These are phyloP conservation scores for Tuber calosporum DNA, from an alignment of 495 filamentous ascomycete genomes.

Conservation along the genomic window DNA sequence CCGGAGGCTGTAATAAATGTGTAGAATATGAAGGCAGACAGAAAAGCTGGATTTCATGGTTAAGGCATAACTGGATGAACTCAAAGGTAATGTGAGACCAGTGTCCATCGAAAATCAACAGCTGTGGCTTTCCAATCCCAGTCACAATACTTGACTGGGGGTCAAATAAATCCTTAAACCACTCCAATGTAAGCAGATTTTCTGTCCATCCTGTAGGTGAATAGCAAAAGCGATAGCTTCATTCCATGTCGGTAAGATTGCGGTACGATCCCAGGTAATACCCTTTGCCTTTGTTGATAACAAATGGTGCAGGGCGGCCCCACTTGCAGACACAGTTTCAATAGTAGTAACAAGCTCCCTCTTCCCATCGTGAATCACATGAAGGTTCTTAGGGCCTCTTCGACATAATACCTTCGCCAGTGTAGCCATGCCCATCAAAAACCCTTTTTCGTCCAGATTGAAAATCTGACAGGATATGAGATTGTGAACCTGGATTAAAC, in stretches of 20 bases:
- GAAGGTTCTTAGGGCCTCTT: too few species aligned
- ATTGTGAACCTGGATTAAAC: too few species aligned
- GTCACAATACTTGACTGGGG: background rate
- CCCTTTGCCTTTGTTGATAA: conserved; percentile 12
- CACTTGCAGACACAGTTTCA: conserved; percentile 9
- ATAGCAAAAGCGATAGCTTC: background rate
- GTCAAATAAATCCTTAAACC: conserved; percentile 13
- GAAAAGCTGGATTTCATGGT: background rate
- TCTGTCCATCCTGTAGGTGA: conserved; percentile 12
- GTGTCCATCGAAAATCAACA: conserved; percentile 18
- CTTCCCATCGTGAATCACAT: conserved; percentile 11
- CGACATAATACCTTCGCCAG: too few species aligned
- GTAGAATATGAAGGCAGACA: background rate
- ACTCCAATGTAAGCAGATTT: background rate
- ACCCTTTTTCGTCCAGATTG: too few species aligned
- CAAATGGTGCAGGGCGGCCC: conserved; percentile 5
- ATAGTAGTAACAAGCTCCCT: conserved; percentile 12
- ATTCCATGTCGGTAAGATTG: conserved; percentile 2
- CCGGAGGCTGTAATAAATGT: conserved; percentile 10
- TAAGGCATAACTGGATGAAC: conserved; percentile 13
- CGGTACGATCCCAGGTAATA: conserved; percentile 8
- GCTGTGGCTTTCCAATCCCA: background rate
- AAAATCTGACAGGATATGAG: too few species aligned
- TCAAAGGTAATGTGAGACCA: conserved; percentile 8
- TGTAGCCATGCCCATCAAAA: too few species aligned